Base-by-base conservation (phyloP, 352 stramenopile genomes). In the Pythium insidiosum region DNA sequence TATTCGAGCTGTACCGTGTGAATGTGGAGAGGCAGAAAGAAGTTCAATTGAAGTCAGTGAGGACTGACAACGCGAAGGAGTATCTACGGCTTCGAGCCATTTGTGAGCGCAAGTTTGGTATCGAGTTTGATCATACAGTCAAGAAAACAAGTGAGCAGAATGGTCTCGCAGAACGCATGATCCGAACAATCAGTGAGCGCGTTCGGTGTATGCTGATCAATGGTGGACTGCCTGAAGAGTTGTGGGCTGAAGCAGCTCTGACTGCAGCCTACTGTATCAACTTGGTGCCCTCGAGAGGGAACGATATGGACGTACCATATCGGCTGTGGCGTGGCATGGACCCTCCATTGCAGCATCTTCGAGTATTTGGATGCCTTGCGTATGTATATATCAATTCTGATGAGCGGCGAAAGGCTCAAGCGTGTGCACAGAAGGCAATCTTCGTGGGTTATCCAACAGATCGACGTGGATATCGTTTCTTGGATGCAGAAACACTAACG, bases 71-170 rank as follows among this genome's bases (percentile, higher is more conserved):
- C 37, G 43, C 47, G 1, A 18, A 28, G 11, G 47, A 61, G 22
- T 48, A 46, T 16, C 0, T 26, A 12, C 5, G 16, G 11, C 22
- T 56, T 6, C 36, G 29, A 19, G 0, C 37, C 12, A 12, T 7
- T 1, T 56, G 53, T 12, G 36, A 56, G n/a, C 1, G 12, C 21
- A 30, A 56, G 0, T 44, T 49, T 21, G 53, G 45, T 1, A 56
- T 61, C 42, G 39, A 44, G 18, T 56, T 46, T 20, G 29, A 25
- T 5, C 12, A 29, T 0, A 61, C 16, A 11, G 28, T 61, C 11
- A 61, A 56, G 34, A 42, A 50, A 5, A 53, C 42, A 11, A 42
- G 47, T 7, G 53, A 56, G 10, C 53, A 55, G 28, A 56, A 61
- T 34, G 53, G 20, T 23, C 38, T 60, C 31, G 39, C 26, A 1